These are phyloP conservation scores for Picea glauca DNA, from an alignment of 75 land plant genomes.

Conservation along the genomic window DNA sequence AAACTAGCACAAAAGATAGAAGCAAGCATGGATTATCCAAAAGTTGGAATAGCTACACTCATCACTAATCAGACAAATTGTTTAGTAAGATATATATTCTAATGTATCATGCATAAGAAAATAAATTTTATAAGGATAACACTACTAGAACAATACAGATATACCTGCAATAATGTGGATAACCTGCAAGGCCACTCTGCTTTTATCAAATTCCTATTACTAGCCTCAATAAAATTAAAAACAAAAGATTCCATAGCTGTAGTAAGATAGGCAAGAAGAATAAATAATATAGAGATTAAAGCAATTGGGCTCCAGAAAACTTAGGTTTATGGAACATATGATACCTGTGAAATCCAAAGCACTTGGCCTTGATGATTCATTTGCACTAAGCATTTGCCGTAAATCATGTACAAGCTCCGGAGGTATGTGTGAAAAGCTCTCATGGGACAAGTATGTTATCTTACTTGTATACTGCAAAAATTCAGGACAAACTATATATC, in stretches of 20 bases:
- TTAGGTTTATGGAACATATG: background rate
- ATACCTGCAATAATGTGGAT: no score
- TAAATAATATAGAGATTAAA: background rate
- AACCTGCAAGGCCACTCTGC: no score
- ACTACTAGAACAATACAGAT: no score
- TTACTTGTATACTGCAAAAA: constrained; percentile 77
- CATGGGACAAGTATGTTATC: constrained; percentile 66
- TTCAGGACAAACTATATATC: constrained; percentile 1
- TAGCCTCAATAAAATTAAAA: background rate
- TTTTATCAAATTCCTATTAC: no score
- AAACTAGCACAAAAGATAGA: no score
- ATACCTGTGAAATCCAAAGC: constrained; percentile 93
- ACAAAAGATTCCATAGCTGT: background rate
- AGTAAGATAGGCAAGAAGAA: background rate
- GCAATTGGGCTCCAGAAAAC: background rate
- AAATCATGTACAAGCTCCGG: constrained; percentile 67
- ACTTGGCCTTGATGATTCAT: constrained; percentile 72
- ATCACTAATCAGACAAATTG: no score
- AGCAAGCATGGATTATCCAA: no score
- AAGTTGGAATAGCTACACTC: no score
- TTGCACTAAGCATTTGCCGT: constrained; percentile 68
- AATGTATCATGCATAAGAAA: no score
- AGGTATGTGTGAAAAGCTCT: constrained; percentile 71
- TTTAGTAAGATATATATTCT: no score
- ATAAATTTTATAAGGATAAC: no score